These are phyloP conservation scores for Pleurozium schreberi DNA, from an alignment of 225 moss, liverwort and hornwort species.

Conservation along the genomic window DNA sequence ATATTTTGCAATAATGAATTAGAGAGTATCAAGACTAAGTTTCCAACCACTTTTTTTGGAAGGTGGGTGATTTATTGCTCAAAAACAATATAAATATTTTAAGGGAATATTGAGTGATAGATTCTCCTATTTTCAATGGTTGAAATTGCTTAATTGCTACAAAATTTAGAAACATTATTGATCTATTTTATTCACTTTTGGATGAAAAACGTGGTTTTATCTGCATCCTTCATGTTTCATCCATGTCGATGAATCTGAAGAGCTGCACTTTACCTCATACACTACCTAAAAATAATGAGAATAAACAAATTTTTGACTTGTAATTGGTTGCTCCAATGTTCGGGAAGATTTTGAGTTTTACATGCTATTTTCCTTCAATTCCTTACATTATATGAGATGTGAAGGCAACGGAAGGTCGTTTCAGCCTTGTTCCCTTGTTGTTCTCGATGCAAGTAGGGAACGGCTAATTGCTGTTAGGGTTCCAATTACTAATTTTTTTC, in stretches of 20 bases:
- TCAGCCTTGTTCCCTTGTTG: too few relatives aligned
- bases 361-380: too few relatives aligned
- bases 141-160: not conserved
- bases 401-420: too few relatives aligned
- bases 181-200: fast-evolving
- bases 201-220: not conserved
- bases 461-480: too few relatives aligned
- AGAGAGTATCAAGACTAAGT: fast-evolving
- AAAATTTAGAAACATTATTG: not conserved
- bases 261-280: not conserved
- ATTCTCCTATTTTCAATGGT: not conserved
- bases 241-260: not conserved
- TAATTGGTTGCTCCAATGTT: too few relatives aligned
- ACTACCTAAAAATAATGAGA: not conserved
- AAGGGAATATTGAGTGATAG: not conserved
- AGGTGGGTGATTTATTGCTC: not conserved
- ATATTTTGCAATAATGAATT: not conserved
- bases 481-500: too few relatives aligned
- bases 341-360: too few relatives aligned
- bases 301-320: not conserved
- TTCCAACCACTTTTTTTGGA: too few relatives aligned
- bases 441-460: too few relatives aligned
- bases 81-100: not conserved
- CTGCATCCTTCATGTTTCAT: not conserved
- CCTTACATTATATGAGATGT: too few relatives aligned